A percentile compares a stretch with the other conserved stretches of the same genome.
Conservation (phyloP, 202 grass and related monocot species). For the Sporobolus alterniflorus region DNA sequence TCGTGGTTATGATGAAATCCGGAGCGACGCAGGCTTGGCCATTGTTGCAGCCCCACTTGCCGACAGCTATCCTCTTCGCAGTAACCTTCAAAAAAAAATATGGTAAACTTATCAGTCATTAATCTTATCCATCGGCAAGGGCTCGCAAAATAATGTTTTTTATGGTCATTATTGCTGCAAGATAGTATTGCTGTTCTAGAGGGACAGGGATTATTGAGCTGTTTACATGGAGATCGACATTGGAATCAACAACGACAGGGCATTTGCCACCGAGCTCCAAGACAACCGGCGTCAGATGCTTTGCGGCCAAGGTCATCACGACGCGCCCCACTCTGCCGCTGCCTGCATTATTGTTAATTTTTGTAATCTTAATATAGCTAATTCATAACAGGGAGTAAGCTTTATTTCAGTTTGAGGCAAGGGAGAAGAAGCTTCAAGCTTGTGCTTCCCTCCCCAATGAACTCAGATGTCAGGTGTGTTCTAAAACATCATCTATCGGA, state of each 20-base stretch:
- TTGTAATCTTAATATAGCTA: background rate
- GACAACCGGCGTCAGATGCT: conserved; percentile 87
- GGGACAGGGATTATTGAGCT: background rate
- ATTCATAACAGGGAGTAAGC: background rate
- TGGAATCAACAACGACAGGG: conserved; percentile 81
- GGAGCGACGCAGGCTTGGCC: conserved; percentile 97
- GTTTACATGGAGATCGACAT: conserved; percentile 75
- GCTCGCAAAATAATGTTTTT: background rate
- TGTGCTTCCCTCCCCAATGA: no score
- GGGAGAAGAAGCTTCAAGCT: background rate
- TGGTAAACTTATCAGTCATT: background rate
- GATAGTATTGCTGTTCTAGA: background rate
- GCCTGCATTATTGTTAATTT: conserved; percentile 46
- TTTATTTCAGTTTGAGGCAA: background rate
- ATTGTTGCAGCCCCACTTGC: conserved; percentile 96
- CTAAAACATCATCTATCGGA: background rate
- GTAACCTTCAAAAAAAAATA: conserved; percentile 59
- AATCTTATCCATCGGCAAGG: background rate
- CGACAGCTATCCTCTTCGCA: conserved; percentile 72
- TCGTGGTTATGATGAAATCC: conserved; percentile 92
- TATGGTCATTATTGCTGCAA: background rate
- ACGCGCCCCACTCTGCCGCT: conserved; percentile 67
- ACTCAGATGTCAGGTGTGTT: background rate
- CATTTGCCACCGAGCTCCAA: conserved; percentile 97
- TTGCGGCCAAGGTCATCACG: conserved; percentile 77